A percentile compares a stretch with the other conserved stretches of the same genome.
phyloP scores from a whole-genome alignment of 2,329 filamentous ascomycete species.

The Davidsoniella eucalypti region DNA sequence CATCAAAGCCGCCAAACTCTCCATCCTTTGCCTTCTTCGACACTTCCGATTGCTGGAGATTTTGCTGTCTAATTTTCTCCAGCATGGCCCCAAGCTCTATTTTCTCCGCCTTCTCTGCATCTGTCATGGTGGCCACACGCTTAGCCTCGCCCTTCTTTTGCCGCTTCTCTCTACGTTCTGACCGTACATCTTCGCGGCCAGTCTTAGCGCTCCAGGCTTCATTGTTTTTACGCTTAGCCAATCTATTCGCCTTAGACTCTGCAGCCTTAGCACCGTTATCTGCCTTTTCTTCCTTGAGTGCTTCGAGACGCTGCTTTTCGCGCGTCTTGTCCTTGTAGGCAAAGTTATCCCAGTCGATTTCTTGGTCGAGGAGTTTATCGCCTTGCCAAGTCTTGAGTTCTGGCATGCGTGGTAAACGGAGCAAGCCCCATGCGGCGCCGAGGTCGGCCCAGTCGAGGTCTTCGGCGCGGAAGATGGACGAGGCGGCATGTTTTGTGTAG shows the following conservation, averaged over 20 bases:
- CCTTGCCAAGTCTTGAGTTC: slow-evolving; percentile 62
- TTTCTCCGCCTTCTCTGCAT: slow-evolving; percentile 47
- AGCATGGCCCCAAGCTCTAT: slow-evolving; percentile 49
- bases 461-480: slow-evolving; percentile 69
- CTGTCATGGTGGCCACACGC: slow-evolving; percentile 47
- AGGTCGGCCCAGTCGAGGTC: slow-evolving; percentile 78
- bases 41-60: slow-evolving; percentile 24
- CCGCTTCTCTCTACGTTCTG: slow-evolving; percentile 46
- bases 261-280: slow-evolving; percentile 24
- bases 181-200: slow-evolving; percentile 47
- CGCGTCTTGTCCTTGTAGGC: slow-evolving; percentile 56
- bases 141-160: slow-evolving; percentile 47
- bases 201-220: slow-evolving; percentile 59
- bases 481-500: slow-evolving; percentile 80
- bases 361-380: slow-evolving; percentile 44
- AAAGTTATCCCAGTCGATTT: slow-evolving; percentile 50
- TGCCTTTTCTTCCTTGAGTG: slow-evolving; percentile 33
- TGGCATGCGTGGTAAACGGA: slow-evolving; percentile 85
- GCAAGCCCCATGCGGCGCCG: slow-evolving; percentile 68
- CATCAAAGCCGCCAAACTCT: slow-evolving; percentile 44
- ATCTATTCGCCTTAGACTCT: slow-evolving; percentile 23
- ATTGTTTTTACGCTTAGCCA: slow-evolving; percentile 42
- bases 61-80: slow-evolving; percentile 43
- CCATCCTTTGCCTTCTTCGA: slow-evolving; percentile 24
- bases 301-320: slow-evolving; percentile 46